Evolutionary conservation across 1,284 basidiomycete genomes (phyloP), one percentile per base, ranked within the genome.

Genomic region (Sanguinoderma infundibulare): DNA sequence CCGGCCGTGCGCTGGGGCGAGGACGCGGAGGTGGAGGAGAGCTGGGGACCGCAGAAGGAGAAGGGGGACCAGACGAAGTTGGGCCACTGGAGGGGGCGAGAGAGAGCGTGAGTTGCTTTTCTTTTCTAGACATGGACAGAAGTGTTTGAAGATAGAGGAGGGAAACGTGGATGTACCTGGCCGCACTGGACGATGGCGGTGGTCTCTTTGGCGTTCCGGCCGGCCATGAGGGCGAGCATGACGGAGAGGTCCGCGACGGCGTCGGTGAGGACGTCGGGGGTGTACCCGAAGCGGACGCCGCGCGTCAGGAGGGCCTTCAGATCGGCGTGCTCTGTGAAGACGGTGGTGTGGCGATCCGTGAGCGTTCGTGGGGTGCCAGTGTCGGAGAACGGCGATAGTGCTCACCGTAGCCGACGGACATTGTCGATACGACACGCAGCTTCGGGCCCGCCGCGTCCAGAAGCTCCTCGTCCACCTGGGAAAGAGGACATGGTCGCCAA

Each of bases 161-260:
- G n/a, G n/a, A n/a, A n/a, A n/a, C n/a, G n/a, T 14, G 14, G 0
- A 72, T 82, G 47, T 74, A 87, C 93, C 70, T 83, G 78, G 39
- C 92, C 92, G 9, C 82, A 76, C 66, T 89, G 81, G 8, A 96
- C 91, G 6, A 95, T 69, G 1, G 79, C 73, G 55, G 86, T 83
- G 0, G 87, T 86, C 65, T 88, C 78, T 36, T 87, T 87, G 1
- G 82, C 90, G 52, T 94, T 90, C 20, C 96, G 84, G 55, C 90
- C 86, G 0, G 95, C 93, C 94, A 97, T 98, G 34, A 99, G 83
- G 1, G 90, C 89, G 5, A 99, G 85, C 87, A 97, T 92, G 46
- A 97, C 82, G 0, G 90, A 86, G 10, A 94, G 75, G 74, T 98
- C 96, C 10, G 96, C 96, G 35, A 96, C 95, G 61, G 95, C 93